A percentile compares a stretch with the other conserved stretches of the same genome.
These are phyloP conservation scores for Naumovozyma baii DNA, from an alignment of 805 yeast species.

Conservation along the genomic window DNA sequence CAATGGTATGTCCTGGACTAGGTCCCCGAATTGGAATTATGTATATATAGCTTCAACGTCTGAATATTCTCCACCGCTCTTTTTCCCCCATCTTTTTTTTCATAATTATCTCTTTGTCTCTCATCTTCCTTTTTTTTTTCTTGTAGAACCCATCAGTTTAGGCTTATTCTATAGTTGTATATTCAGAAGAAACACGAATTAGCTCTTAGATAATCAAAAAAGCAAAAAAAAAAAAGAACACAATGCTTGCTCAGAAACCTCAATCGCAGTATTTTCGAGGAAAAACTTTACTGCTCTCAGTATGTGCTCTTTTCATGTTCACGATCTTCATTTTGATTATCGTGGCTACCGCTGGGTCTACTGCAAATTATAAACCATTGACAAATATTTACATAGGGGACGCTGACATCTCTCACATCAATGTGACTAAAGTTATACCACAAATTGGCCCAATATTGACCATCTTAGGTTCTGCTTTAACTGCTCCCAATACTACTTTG, in stretches of 20 bases:
- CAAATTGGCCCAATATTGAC: constrained; percentile 23
- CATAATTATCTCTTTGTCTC: too few species aligned
- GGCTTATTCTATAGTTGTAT: not conserved
- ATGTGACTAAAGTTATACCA: constrained; percentile 29
- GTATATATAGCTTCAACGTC: too few species aligned
- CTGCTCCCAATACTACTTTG: constrained; percentile 19
- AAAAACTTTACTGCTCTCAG: constrained; percentile 1
- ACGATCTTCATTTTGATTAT: constrained; percentile 23
- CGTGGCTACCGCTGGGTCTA: constrained; percentile 27
- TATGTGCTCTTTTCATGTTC: constrained; percentile 13
- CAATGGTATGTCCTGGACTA: too few species aligned
- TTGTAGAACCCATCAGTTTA: too few species aligned
- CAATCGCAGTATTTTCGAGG: constrained; percentile 2
- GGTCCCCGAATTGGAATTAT: too few species aligned
- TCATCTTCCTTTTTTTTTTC: too few species aligned
- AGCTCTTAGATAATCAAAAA: not conserved
- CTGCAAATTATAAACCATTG: constrained; percentile 24
- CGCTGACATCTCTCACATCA: constrained; percentile 27
- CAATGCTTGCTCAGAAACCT: not conserved
- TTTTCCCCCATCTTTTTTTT: too few species aligned
- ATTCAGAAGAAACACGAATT: not conserved
- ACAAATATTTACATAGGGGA: constrained; percentile 25
- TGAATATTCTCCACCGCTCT: too few species aligned
- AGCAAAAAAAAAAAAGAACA: not conserved
- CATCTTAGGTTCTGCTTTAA: constrained; percentile 24